Base-by-base conservation (phyloP, 306 rosid species). In the Prunus mongolica region DNA sequence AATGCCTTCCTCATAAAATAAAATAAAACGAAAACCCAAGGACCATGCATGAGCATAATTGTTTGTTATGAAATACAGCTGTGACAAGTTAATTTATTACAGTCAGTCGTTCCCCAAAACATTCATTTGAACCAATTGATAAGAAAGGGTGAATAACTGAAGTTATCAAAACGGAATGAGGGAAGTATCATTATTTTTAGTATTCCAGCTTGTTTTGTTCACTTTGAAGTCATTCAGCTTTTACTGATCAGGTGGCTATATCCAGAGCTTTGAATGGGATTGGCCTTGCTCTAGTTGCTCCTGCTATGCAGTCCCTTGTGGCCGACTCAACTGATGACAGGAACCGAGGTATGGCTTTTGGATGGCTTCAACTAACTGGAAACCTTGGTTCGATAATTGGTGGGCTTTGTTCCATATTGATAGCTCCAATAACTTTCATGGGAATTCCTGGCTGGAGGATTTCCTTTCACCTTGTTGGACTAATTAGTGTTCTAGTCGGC, bases 361-460 rank as follows among this genome's bases (percentile, higher is more conserved):
- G 99, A 61, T 95, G 97, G 99, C 99, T 92, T 76, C 97, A 92
- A 73, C 72, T 89, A 30, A 95, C 97, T 0, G 91, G 91, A 71
- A 95, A 91, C 82, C 51, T 95, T 54, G 99, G 99, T 72, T 89
- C 97, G 7, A 82, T 90, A 64, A 79, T 90, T 24, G 99, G 97
- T 8, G 99, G 99, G 54, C 89, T 89, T 67, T 87, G 85, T 62
- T 84, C 99, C 13, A 85, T 92, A 66, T 50, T 95, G 82, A 77
- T 92, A 78, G 97, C 99, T 80, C 96, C 97, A 19, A 12, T 72
- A 22, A 92, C 92, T 25, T 38, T 92, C 12, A 52, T 92, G 88
- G 99, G 99, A 11, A 87, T 95, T 34, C 89, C 97, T 57, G 99
- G 99, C 69, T 95, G 99, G 99, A 88, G 99, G 82, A 73, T 92